A percentile compares a stretch with the other conserved stretches of the same genome.
Evolutionary conservation across 2,329 filamentous ascomycete genomes (phyloP).

Genomic region (Colletotrichum scovillei): DNA sequence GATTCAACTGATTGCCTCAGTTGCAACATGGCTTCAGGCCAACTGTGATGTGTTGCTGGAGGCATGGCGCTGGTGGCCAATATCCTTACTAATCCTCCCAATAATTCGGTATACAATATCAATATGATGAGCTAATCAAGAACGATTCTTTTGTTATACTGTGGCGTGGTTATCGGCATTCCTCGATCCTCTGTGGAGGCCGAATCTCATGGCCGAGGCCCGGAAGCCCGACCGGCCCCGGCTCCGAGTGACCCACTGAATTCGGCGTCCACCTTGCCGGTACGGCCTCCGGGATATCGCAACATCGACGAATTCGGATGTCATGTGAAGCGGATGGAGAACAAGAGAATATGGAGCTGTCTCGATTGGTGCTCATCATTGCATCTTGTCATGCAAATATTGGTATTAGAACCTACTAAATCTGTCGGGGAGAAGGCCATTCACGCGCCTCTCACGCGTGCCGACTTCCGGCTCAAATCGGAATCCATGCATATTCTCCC

Average conservation of each 20-base stretch:
- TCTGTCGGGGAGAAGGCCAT: not conserved
- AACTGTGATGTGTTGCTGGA: not conserved
- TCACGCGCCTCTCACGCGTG: not conserved
- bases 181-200: too few relatives aligned
- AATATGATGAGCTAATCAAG: too few relatives aligned
- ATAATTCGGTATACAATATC: too few relatives aligned
- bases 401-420: not conserved
- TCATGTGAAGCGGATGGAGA: not conserved
- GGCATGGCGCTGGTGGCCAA: not conserved
- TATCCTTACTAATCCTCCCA: not conserved
- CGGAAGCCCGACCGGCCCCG: not conserved
- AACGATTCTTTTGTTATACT: too few relatives aligned
- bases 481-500: not conserved
- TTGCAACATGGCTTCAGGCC: too few relatives aligned
- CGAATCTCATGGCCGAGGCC: not conserved
- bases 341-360: not conserved
- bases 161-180: too few relatives aligned
- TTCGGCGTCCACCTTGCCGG: not conserved
- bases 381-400: not conserved
- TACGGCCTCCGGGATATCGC: not conserved
- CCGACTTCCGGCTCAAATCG: not conserved
- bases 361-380: too few relatives aligned
- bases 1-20: conserved; percentile 33
- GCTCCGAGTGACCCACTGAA: not conserved
- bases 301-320: not conserved